Conservation (phyloP, 2,329 filamentous ascomycete species). For the Colletotrichum sp. region DNA sequence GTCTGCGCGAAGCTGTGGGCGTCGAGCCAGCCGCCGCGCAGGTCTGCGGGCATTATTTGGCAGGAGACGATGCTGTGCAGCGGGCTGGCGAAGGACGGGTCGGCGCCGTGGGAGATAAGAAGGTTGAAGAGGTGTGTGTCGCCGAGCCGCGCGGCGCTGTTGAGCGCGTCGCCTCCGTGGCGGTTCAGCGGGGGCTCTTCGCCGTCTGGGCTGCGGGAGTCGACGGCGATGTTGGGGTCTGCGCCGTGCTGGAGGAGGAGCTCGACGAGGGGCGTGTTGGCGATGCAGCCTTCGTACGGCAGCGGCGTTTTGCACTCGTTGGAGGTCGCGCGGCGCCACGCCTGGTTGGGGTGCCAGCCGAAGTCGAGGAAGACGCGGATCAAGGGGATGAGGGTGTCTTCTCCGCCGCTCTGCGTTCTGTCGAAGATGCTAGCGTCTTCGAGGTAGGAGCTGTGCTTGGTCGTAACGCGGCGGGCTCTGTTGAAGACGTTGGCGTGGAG, state of each 20-base stretch:
- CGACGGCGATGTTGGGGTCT: neutral
- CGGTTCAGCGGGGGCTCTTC: neutral
- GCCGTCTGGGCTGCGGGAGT: neutral
- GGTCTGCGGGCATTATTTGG: neutral
- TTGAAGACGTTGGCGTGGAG: neutral
- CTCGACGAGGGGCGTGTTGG: neutral
- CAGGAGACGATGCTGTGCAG: neutral
- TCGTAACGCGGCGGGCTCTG: neutral
- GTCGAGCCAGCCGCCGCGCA: neutral
- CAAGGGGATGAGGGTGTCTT: neutral
- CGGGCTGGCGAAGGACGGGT: neutral
- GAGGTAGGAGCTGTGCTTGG: neutral
- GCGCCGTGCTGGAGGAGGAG: neutral
- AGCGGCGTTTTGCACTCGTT: neutral
- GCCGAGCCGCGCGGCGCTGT: neutral
- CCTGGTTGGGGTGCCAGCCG: neutral
- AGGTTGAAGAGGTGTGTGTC: neutral
- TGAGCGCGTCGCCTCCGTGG: neutral
- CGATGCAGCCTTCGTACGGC: neutral
- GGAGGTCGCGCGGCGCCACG: neutral
- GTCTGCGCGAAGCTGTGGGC: rapidly evolving
- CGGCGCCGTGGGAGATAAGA: neutral
- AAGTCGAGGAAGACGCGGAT: neutral
- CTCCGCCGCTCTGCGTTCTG: neutral
- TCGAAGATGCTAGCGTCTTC: neutral